These are phyloP conservation scores for Uronychia binucleata DNA, from an alignment of 73 alveolate species.

Conservation along the genomic window DNA sequence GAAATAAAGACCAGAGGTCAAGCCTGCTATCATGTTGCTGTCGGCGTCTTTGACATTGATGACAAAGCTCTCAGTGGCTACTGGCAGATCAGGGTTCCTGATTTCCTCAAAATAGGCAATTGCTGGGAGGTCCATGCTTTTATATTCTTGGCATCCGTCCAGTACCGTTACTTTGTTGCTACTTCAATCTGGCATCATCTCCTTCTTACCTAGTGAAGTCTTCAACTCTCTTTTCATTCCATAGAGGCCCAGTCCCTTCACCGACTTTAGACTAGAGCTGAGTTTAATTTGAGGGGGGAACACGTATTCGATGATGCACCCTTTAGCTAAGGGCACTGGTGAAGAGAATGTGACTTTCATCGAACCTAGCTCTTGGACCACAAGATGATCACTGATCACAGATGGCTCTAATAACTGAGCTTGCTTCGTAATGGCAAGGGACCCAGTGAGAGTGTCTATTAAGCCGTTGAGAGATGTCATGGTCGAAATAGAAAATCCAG, in stretches of 20 bases:
- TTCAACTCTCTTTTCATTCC: conserved; percentile 35
- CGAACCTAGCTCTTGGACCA: conserved; percentile 38
- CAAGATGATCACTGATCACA: background rate
- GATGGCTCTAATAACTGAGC: conserved; percentile 15
- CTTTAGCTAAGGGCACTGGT: conserved; percentile 62
- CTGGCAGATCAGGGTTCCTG: conserved; percentile 23
- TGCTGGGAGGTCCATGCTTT: conserved; percentile 20
- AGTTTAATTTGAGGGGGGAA: conserved; percentile 50
- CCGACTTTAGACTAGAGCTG: conserved; percentile 1
- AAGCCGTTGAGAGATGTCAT: conserved; percentile 37
- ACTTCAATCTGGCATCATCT: conserved; percentile 3
- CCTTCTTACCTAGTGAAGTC: background rate
- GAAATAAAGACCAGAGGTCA: conserved; percentile 38
- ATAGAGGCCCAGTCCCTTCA: conserved; percentile 37
- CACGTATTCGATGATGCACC: conserved; percentile 34
- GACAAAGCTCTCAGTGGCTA: conserved; percentile 39
- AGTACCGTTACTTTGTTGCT: conserved; percentile 30
- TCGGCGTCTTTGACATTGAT: conserved; percentile 14
- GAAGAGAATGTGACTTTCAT: conserved; percentile 24
- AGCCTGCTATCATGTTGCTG: conserved; percentile 14
- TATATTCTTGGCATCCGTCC: conserved; percentile 37
- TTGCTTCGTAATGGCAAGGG: conserved; percentile 23
- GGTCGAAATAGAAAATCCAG: conserved; percentile 42
- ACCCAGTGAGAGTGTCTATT: conserved; percentile 36
- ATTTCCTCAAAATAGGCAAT: conserved; percentile 22